Percentiles rank a stretch among this genome's conserved stretches.
phyloP scores from a whole-genome alignment of 345 rosid genomes.

The Alliaria petiolata region DNA sequence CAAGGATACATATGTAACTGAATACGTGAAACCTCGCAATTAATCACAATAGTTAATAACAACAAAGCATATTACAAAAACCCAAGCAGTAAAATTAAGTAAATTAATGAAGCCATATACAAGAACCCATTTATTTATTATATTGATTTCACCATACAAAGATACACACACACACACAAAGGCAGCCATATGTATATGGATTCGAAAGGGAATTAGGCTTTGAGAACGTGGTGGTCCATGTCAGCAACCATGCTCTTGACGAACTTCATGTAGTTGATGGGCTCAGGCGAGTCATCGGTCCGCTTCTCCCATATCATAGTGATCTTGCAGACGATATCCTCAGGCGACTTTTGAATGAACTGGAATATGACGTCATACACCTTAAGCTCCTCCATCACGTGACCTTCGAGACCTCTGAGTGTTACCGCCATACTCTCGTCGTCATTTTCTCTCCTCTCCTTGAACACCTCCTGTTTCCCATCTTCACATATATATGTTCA shows the following conservation, averaged over 20 bases:
- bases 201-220: slow-evolving; percentile 5
- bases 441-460: slow-evolving; percentile 33
- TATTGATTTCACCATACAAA: not conserved
- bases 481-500: slow-evolving; percentile 10
- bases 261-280: slow-evolving; percentile 33
- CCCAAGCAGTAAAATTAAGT: not conserved
- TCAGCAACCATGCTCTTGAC: slow-evolving; percentile 27
- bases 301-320: slow-evolving; percentile 34
- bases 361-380: slow-evolving; percentile 28
- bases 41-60: no score
- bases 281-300: slow-evolving; percentile 31
- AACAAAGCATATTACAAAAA: not conserved
- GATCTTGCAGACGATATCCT: slow-evolving; percentile 23
- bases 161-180: not conserved
- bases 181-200: not conserved
- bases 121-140: slow-evolving; percentile 7
- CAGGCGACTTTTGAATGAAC: slow-evolving; percentile 25
- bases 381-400: slow-evolving; percentile 28
- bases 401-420: slow-evolving; percentile 30
- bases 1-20: no score
- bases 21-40: no score
- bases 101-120: not conserved
- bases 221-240: slow-evolving; percentile 29
- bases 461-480: slow-evolving; percentile 32
- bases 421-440: slow-evolving; percentile 25